phyloP scores from a whole-genome alignment of 179 eudicot species.

The Amaranthus tricolor region DNA sequence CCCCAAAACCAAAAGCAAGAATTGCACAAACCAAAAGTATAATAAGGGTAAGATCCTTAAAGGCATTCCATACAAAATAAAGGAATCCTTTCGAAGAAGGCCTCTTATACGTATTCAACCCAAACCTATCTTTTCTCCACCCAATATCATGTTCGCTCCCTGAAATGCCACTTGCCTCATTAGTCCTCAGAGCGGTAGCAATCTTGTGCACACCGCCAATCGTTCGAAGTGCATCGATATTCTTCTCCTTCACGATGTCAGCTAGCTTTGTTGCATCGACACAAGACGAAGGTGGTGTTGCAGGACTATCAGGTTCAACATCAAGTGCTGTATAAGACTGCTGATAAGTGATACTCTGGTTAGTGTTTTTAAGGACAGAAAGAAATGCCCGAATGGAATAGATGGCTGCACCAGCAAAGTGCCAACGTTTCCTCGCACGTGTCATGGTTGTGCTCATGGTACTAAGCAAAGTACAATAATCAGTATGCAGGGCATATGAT shows the following conservation, averaged over 20 bases:
- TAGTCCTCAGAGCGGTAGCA: constrained; percentile 29
- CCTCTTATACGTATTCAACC: constrained; percentile 34
- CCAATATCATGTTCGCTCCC: constrained; percentile 27
- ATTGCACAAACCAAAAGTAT: constrained; percentile 35
- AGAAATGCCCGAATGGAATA: constrained; percentile 34
- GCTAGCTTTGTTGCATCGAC: constrained; percentile 23
- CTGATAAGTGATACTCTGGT: background rate
- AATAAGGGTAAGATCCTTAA: constrained; percentile 36
- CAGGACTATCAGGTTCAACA: constrained; percentile 16
- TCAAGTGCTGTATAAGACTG: constrained; percentile 25
- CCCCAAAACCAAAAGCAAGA: constrained; percentile 41
- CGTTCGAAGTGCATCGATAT: constrained; percentile 14
- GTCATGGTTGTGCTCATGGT: constrained; percentile 19
- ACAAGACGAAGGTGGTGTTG: constrained; percentile 12
- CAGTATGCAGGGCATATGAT: constrained; percentile 3
- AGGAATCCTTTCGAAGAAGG: constrained; percentile 39
- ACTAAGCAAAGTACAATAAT: constrained; percentile 10
- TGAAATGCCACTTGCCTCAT: constrained; percentile 27
- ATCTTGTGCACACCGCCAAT: constrained; percentile 29
- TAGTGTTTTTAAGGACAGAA: constrained; percentile 20
- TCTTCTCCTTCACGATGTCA: constrained; percentile 31
- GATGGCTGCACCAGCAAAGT: constrained; percentile 28
- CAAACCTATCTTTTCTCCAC: constrained; percentile 29
- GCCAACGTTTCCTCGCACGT: constrained; percentile 31
- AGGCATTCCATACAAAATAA: constrained; percentile 38